Base-by-base conservation (phyloP, 495 filamentous ascomycete species). In the Cercophora newfieldiana region DNA sequence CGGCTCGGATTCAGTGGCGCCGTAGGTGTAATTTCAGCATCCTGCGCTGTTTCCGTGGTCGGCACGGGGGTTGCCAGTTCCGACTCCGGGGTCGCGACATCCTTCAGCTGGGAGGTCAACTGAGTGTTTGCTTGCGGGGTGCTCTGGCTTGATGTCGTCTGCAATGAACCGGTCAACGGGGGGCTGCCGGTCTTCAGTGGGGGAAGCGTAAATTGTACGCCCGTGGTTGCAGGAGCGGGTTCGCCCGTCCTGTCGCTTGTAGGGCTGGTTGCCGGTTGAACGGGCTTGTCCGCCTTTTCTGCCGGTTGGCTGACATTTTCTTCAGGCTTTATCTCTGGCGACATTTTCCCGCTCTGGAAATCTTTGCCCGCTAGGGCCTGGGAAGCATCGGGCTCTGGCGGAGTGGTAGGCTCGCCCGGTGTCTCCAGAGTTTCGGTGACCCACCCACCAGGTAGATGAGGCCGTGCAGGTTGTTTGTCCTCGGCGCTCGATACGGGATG, bases 401-500 rank as follows among this genome's bases (percentile, higher is more conserved):
- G 63, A 16, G 71, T 69, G 33, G 61, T 54, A 2, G 28, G 37
- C 25, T 77, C 74, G 4, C 70, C 69, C 25, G 73, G 71, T 16
- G 67, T 70, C 50, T 76, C 77, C 7, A 80, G 79, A 28, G 82
- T 83, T 70, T 83, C 89, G 18, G 87, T 85, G 31, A 86, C 85
- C 89, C 88, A 90, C 56, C 81, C 83, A 10, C 88, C 89, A 19
- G 89, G 89, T 31, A 91, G 72, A 33, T 80, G 81, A 29, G 89
- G 89, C 56, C 88, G 78, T 56, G 62, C 21, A 24, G 85, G 82
- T 53, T 77, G 85, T 64, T 78, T 72, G 67, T 67, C 68, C 37
- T 71, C 70, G n/a, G 60, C 59, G 31, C 7, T n/a, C 51, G 59
- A 49, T 48, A 70, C 60, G 3, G 69, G 55, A 30, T 77, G 67